Conservation (phyloP, 768 basidiomycete genomes). For the Boletus sp. region DNA sequence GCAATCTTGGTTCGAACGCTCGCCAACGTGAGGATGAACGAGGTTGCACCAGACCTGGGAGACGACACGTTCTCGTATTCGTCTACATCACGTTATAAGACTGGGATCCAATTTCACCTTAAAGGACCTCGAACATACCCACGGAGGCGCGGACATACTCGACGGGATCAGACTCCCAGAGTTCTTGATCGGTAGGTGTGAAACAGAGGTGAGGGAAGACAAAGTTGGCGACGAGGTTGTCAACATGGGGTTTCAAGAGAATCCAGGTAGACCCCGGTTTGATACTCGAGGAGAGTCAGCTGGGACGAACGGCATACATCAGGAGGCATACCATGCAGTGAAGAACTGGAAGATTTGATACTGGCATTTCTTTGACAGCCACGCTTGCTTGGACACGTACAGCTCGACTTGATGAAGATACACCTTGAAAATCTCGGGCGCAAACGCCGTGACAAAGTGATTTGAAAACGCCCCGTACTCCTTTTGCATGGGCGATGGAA, state of each 20-base stretch:
- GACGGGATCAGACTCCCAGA: slow-evolving; percentile 80
- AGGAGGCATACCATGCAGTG: slow-evolving; percentile 68
- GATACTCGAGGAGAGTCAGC: slow-evolving; percentile 49
- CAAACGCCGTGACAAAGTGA: slow-evolving; percentile 74
- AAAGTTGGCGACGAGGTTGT: slow-evolving; percentile 73
- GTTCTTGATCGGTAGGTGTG: slow-evolving; percentile 57
- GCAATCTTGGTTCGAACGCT: slow-evolving; percentile 78
- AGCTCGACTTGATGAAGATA: slow-evolving; percentile 67
- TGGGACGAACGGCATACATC: neutral
- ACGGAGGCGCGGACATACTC: slow-evolving; percentile 77
- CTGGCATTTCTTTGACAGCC: slow-evolving; percentile 81
- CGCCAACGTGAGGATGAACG: slow-evolving; percentile 75
- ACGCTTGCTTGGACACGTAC: slow-evolving; percentile 67
- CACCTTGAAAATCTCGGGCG: slow-evolving; percentile 81
- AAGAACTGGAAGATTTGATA: slow-evolving; percentile 84
- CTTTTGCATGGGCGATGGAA: slow-evolving; percentile 66
- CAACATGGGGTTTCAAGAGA: slow-evolving; percentile 80
- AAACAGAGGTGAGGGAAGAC: slow-evolving; percentile 87
- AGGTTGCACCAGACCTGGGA: slow-evolving; percentile 73
- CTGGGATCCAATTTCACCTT: neutral
- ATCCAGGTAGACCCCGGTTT: slow-evolving; percentile 93
- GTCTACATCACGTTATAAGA: slow-evolving; percentile 43
- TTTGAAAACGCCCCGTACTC: slow-evolving; percentile 71
- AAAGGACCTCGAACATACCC: slow-evolving; percentile 42
- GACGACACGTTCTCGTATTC: slow-evolving; percentile 78